Base-by-base conservation (phyloP, 2,329 filamentous ascomycete genomes). In the Cercospora sp. region DNA sequence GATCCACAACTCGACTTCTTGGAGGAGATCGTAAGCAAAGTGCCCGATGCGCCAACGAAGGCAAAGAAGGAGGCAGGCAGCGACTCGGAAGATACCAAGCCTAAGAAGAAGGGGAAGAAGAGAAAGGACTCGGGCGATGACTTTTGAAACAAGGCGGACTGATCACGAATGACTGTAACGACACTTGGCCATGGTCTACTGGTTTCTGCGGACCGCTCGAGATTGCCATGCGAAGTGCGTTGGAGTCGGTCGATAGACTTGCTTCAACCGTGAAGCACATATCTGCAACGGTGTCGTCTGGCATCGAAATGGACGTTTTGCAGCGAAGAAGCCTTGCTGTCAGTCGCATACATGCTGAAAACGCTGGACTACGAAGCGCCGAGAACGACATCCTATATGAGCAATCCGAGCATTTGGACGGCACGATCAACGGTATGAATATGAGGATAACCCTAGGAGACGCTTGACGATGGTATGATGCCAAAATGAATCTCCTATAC, bases 1-100 rank as follows among this genome's bases (percentile, higher is more conserved):
- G 92, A 97, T 77, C 92, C 95, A 72, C 93, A 97, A 78, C 94
- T 97, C 82, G 95, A 99, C 81, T 99, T 98, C 75, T 82, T 99
- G 69, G 86, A 88, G 68, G 94, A 98, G 62, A 97, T 97, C 74
- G 94, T 97, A 63, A 86, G 89, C 74, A 94, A 94, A 78, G 90
- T 97, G 0, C 91, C 88, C 2, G 90, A 92, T 73, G 85, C 86
- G 68, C 84, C 87, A 74, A 80, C 68, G 71, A 83, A 73, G 82
- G 86, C 73, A 10, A 75, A 75, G 68, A 77, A 78, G 68, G 75
- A 78, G 68, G 65, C 66, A n/a, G 73, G 69, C 9, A 77, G 74
- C 63, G 77, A 75, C 40, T 74, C 71, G 55, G 72, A 76, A 20
- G 75, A 76, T 23, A 62, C 66, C 28, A 71, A 72, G 66, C 68